Evolutionary conservation across 2,329 filamentous ascomycete genomes (phyloP), one percentile per base, ranked within the genome.

Genomic region (Metarhizium robertsii): DNA sequence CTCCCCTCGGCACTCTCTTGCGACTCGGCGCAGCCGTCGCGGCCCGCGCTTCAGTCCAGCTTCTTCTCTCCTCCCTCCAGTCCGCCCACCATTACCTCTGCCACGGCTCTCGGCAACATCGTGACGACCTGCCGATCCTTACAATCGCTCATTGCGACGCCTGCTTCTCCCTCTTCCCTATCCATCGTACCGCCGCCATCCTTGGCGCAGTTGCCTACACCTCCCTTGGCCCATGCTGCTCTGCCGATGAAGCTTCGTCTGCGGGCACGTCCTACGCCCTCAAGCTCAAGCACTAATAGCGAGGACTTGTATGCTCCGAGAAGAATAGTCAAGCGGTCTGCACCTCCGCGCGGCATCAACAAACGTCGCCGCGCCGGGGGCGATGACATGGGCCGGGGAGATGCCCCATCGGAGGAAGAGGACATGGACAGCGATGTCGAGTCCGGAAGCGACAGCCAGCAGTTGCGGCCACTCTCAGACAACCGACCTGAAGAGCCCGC

Each of bases 61-160:
- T 77, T 84, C 67, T 76, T 78, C 59, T 84, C 82, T 53, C 83
- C 83, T 52, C 82, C 82, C 54, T 73, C 80, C 62, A 79, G 79
- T 67, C 79, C 80, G 54, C 76, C 79, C 6, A 71, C 73, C 34
- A 63, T 72, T 49, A 75, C 74, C 43, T 67, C 76, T 25, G 71
- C 76, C 58, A 70, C 69, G 53, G 70, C 78, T 20, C 70, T 83
- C 61, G 74, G 73, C 65, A 79, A 79, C 68, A 76, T 85, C 64
- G 78, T 82, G 67, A 76, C 72, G 58, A 79, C 81, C 50, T 85
- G 82, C 66, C 81, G 80, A 66, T 80, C 78, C 5, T 76, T 85
- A 0, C 83, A 86, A 64, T 78, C 78, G 2, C 79, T 85, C 63
- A 75, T 85, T 57, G 69, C 75, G 30, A 62, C 72, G 4, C 71